phyloP scores from a whole-genome alignment of 164 flowering plant genomes.

The Liquidambar formosana region DNA sequence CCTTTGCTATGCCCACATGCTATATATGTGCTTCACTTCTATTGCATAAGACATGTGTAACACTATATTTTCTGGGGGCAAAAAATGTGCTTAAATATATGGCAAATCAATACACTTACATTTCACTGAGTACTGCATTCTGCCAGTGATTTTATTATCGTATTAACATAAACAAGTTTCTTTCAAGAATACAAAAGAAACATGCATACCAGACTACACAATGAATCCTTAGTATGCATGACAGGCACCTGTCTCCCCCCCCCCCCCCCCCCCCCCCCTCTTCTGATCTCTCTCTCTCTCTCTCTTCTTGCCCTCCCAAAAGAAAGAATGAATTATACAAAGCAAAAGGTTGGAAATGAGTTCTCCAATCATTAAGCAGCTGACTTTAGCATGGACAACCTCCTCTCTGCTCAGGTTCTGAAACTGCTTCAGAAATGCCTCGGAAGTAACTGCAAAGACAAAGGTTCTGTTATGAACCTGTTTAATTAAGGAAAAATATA shows the following conservation, averaged over 20 bases:
- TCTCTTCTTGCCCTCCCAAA: too few species aligned
- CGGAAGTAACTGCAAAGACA: conserved; percentile 33
- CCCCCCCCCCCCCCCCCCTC: too few species aligned
- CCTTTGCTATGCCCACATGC: too few species aligned
- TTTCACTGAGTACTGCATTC: neutral
- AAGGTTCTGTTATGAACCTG: too few species aligned
- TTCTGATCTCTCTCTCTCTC: too few species aligned
- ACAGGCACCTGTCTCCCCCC: too few species aligned
- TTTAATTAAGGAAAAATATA: too few species aligned
- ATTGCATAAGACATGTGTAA: too few species aligned
- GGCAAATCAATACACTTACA: neutral
- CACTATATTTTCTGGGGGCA: too few species aligned
- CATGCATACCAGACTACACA: neutral
- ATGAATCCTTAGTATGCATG: too few species aligned
- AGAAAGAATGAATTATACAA: neutral
- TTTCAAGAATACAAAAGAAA: neutral
- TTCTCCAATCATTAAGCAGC: too few species aligned
- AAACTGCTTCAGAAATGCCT: conserved; percentile 24
- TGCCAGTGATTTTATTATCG: neutral
- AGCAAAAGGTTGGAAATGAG: neutral
- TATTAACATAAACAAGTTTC: neutral
- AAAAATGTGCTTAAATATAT: neutral
- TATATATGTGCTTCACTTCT: too few species aligned
- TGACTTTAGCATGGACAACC: conserved; percentile 32
- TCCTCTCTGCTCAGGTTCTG: conserved; percentile 28